phyloP scores from a whole-genome alignment of 495 filamentous ascomycete species.

The Penicillium canescens region DNA sequence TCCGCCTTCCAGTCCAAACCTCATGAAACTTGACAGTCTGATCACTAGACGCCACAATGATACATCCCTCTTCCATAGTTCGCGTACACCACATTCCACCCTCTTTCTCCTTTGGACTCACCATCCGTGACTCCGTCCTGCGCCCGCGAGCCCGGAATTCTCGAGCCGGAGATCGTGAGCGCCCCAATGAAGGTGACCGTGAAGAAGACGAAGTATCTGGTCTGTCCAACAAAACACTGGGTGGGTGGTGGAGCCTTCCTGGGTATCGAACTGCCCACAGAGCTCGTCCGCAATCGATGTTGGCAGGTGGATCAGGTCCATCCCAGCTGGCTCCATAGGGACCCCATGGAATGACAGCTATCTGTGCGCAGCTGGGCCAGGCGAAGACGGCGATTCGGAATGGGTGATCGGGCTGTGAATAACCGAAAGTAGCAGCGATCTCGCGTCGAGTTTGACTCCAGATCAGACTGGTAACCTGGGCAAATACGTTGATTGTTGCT shows the following conservation, averaged over 20 bases:
- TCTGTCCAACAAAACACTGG: conserved; percentile 4
- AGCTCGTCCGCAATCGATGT: conserved; percentile 39
- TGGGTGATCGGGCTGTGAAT: conserved; percentile 90
- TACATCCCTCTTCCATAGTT: conserved; percentile 81
- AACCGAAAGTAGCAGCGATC: conserved; percentile 92
- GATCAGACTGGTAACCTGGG: conserved; percentile 90
- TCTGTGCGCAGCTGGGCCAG: conserved; percentile 90
- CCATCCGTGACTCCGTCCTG: conserved; percentile 7
- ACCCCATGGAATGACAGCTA: conserved; percentile 87
- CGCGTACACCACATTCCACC: conserved; percentile 55
- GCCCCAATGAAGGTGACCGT: not conserved
- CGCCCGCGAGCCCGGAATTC: not conserved
- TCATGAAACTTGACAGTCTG: conserved; percentile 96
- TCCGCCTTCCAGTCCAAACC: conserved; percentile 73
- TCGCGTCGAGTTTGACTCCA: conserved; percentile 87
- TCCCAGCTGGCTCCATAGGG: conserved; percentile 78
- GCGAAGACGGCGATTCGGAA: conserved; percentile 91
- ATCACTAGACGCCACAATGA: conserved; percentile 92
- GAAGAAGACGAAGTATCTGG: conserved; percentile 12
- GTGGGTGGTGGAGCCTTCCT: conserved; percentile 29
- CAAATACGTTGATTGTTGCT: conserved; percentile 87
- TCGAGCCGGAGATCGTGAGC: not conserved
- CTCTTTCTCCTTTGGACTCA: conserved; percentile 45
- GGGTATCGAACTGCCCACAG: conserved; percentile 52
- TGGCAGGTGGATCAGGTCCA: conserved; percentile 36